These are phyloP conservation scores for Geotrichum histeridarum DNA, from an alignment of 1,139 yeast genomes.

Conservation along the genomic window DNA sequence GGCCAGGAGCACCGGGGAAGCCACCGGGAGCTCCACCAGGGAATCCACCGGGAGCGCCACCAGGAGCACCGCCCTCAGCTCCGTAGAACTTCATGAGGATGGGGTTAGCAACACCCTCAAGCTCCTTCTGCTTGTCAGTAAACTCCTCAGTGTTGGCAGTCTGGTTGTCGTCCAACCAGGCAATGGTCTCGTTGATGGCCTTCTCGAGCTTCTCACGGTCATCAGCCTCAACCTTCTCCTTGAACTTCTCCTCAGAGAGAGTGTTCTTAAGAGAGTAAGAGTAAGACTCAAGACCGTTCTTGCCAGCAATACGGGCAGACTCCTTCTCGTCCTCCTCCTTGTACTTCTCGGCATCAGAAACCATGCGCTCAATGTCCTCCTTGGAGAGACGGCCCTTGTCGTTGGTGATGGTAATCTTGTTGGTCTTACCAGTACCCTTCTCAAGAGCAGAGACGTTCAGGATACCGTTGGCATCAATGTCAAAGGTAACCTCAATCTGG, in stretches of 20 bases:
- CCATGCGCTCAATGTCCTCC: slow-evolving; percentile 94
- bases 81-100: slow-evolving; percentile 86
- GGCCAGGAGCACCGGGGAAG: slow-evolving; percentile 47
- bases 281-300: slow-evolving; percentile 90
- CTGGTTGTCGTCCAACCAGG: slow-evolving; percentile 84
- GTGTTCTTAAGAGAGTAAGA: slow-evolving; percentile 87
- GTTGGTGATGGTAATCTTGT: slow-evolving; percentile 79
- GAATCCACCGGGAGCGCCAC: slow-evolving; percentile 53
- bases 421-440: slow-evolving; percentile 80
- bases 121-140: slow-evolving; percentile 87
- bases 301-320: slow-evolving; percentile 66
- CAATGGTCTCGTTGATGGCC: slow-evolving; percentile 80
- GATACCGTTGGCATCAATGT: slow-evolving; percentile 89
- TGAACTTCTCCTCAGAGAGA: slow-evolving; percentile 71
- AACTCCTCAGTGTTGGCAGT: slow-evolving; percentile 85
- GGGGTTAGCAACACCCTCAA: slow-evolving; percentile 90
- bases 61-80: slow-evolving; percentile 50
- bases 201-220: slow-evolving; percentile 74
- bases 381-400: slow-evolving; percentile 94
- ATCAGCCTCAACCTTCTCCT: slow-evolving; percentile 74
- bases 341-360: slow-evolving; percentile 81
- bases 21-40: slow-evolving; percentile 54
- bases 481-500: slow-evolving; percentile 89
- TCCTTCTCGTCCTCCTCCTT: slow-evolving; percentile 82
- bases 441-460: slow-evolving; percentile 90